Percentiles rank a stretch among this genome's conserved stretches.
Conservation (phyloP, 1,139 yeast species). For the Yamadazyma dendronema region DNA sequence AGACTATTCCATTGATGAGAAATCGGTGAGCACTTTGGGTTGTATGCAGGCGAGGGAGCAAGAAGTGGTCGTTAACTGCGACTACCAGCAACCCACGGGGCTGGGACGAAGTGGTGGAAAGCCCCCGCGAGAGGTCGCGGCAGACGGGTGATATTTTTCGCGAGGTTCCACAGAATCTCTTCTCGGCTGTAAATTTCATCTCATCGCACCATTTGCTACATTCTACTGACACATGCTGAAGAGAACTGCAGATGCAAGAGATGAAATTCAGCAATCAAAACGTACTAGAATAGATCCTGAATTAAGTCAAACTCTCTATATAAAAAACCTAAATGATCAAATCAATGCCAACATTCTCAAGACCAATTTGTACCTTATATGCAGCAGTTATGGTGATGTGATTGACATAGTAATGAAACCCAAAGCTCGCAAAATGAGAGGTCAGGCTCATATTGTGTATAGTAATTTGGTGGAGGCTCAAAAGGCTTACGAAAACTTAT, state of each 20-base stretch:
- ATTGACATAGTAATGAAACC: constrained; percentile 49
- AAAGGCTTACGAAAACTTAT: constrained; percentile 49
- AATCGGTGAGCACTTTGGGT: not conserved
- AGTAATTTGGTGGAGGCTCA: constrained; percentile 50
- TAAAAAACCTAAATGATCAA: constrained; percentile 66
- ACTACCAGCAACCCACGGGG: no score
- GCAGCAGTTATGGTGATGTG: constrained; percentile 68
- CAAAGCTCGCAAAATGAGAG: constrained; percentile 49
- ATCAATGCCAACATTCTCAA: constrained; percentile 46
- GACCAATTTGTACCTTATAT: constrained; percentile 58
- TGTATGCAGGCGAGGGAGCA: constrained; percentile 5
- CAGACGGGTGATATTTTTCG: no score
- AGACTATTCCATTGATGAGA: not conserved
- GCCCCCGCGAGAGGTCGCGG: no score
- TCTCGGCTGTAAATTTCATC: no score
- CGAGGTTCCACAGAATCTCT: no score
- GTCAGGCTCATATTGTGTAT: constrained; percentile 74
- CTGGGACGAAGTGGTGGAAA: no score
- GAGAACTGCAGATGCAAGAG: not conserved
- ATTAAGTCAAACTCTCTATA: constrained; percentile 52
- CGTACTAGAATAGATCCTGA: not conserved
- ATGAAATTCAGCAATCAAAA: not conserved
- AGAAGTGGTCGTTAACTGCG: constrained; percentile 1
- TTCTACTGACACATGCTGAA: not conserved
- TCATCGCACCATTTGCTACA: no score